phyloP scores from a whole-genome alignment of 495 filamentous ascomycete species.

The Penicillium subrubescens region DNA sequence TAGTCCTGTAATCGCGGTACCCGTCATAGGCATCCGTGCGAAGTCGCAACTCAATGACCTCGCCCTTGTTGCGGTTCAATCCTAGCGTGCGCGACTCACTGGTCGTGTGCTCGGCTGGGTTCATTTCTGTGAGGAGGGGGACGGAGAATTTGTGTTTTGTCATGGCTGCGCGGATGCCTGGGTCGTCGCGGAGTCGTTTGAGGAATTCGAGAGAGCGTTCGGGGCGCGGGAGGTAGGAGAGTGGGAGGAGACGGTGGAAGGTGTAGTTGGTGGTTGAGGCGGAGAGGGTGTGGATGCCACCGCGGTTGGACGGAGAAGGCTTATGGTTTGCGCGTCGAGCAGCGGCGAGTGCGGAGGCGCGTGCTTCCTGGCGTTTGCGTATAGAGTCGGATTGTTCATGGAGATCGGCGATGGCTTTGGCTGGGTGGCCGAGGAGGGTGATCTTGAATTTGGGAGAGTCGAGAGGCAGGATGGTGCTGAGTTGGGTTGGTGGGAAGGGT shows the following conservation, averaged over 20 bases:
- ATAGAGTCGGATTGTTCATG: conserved; percentile 43
- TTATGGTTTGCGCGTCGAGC: conserved; percentile 31
- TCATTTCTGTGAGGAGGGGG: conserved; percentile 91
- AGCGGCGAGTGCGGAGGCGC: conserved; percentile 38
- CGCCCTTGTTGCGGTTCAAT: conserved; percentile 82
- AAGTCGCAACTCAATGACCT: conserved; percentile 88
- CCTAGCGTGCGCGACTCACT: conserved; percentile 81
- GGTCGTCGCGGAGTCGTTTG: conserved; percentile 74
- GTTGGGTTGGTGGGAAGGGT: conserved; percentile 53
- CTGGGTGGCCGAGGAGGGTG: conserved; percentile 44
- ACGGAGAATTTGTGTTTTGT: conserved; percentile 80
- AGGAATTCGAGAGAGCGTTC: conserved; percentile 70
- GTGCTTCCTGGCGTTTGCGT: conserved; percentile 40
- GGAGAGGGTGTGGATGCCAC: conserved; percentile 49
- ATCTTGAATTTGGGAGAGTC: conserved; percentile 51
- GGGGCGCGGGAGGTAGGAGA: conserved; percentile 77
- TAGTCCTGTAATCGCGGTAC: conserved; percentile 86
- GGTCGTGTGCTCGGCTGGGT: conserved; percentile 80
- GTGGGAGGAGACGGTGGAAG: conserved; percentile 75
- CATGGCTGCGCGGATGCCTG: conserved; percentile 85
- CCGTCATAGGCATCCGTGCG: conserved; percentile 94
- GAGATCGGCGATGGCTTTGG: conserved; percentile 39
- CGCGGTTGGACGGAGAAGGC: conserved; percentile 38
- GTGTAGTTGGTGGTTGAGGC: conserved; percentile 64
- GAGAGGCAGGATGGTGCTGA: conserved; percentile 40